These are phyloP conservation scores for Calonectria ilicicola DNA, from an alignment of 2,329 filamentous ascomycete species.

Conservation along the genomic window DNA sequence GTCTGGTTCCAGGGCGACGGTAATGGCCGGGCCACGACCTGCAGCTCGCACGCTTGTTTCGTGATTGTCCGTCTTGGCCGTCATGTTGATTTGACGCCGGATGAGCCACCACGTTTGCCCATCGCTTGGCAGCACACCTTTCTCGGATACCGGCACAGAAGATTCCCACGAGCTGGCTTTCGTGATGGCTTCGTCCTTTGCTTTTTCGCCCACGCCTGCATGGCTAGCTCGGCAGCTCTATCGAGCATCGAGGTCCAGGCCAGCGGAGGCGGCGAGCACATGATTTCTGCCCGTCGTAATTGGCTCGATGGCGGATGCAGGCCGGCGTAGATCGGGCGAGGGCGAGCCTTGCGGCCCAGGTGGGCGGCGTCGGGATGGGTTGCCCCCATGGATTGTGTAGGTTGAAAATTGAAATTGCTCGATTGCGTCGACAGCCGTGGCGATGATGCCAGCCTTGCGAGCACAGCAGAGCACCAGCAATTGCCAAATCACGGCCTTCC, in stretches of 20 bases:
- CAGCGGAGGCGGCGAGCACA: background rate
- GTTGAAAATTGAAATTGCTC: slow-evolving; percentile 11
- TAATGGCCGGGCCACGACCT: slow-evolving; percentile 31
- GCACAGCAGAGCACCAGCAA: background rate
- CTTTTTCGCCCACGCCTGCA: background rate
- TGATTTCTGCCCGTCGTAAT: background rate
- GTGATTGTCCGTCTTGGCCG: slow-evolving; percentile 9
- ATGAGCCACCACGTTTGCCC: slow-evolving; percentile 22
- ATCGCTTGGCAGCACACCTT: slow-evolving; percentile 38
- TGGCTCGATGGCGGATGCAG: slow-evolving; percentile 8
- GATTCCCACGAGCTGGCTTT: background rate
- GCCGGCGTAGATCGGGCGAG: background rate
- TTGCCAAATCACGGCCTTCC: background rate
- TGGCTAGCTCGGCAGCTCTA: slow-evolving; percentile 8
- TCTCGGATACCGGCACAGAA: slow-evolving; percentile 39
- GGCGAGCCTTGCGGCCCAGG: background rate
- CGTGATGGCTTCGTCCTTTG: background rate
- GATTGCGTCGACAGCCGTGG: slow-evolving; percentile 38
- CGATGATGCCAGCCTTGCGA: slow-evolving; percentile 36
- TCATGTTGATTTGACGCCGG: slow-evolving; percentile 7
- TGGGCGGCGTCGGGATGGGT: background rate
- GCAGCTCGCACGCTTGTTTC: slow-evolving; percentile 31
- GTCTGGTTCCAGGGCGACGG: slow-evolving; percentile 30
- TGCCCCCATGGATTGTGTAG: background rate
- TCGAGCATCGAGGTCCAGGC: slow-evolving; percentile 20